These are phyloP conservation scores for Fusarium stilboides DNA, from an alignment of 2,329 filamentous ascomycete species.

Conservation along the genomic window DNA sequence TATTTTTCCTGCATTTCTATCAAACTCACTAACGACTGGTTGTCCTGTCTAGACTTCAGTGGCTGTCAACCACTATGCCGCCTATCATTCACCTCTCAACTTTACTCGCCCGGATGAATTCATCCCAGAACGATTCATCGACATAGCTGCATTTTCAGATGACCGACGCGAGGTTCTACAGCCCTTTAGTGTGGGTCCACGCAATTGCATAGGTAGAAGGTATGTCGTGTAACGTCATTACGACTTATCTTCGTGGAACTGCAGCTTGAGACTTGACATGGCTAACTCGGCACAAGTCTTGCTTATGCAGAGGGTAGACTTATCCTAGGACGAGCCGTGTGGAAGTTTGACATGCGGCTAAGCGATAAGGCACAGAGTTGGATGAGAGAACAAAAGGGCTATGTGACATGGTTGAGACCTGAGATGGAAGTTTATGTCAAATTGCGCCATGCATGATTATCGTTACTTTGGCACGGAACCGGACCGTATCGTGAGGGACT, in stretches of 20 bases:
- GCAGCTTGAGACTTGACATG: neutral
- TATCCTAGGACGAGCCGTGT: conserved; percentile 26
- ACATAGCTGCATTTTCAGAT: conserved; percentile 11
- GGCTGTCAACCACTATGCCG: conserved; percentile 28
- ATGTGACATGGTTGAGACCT: conserved; percentile 29
- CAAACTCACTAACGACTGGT: conserved; percentile 3
- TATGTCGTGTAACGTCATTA: neutral
- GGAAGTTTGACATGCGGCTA: conserved; percentile 28
- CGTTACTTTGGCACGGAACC: neutral
- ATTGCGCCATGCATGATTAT: conserved; percentile 11
- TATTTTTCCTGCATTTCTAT: neutral
- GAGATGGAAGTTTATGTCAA: conserved; percentile 28
- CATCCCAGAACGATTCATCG: conserved; percentile 28
- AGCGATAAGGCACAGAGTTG: conserved; percentile 19
- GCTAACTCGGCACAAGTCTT: conserved; percentile 23
- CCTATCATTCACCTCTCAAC: conserved; percentile 25
- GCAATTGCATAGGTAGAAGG: conserved; percentile 31
- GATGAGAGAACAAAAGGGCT: conserved; percentile 32
- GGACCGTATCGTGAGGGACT: neutral
- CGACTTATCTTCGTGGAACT: too few species aligned
- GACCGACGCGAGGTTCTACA: conserved; percentile 26
- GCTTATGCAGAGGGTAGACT: conserved; percentile 26
- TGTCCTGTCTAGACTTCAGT: conserved; percentile 19
- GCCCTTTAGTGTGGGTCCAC: conserved; percentile 26
- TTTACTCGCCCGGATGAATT: conserved; percentile 21